These are phyloP conservation scores for Schizosaccharomyces japonicus DNA, from an alignment of 805 yeast genomes.

Conservation along the genomic window DNA sequence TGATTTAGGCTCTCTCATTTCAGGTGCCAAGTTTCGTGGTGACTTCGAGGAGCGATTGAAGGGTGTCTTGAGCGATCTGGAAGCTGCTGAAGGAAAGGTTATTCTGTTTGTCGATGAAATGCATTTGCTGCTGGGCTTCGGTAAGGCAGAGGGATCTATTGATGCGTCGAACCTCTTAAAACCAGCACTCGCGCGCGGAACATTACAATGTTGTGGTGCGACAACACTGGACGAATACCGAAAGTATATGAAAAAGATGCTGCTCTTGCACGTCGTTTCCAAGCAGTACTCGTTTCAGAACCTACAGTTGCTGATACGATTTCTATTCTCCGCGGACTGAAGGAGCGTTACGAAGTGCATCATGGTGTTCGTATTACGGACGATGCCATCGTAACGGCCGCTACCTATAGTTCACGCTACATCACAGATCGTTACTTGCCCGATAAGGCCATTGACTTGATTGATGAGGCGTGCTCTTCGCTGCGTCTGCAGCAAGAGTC, in stretches of 20 bases:
- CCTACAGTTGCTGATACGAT: conserved; percentile 82
- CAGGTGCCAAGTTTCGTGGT: conserved; percentile 90
- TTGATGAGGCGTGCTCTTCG: conserved; percentile 94
- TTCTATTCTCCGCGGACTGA: conserved; percentile 74
- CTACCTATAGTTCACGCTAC: conserved; percentile 68
- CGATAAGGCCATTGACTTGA: conserved; percentile 87
- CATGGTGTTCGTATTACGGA: conserved; percentile 92
- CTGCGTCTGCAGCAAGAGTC: conserved; percentile 86
- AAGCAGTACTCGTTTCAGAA: conserved; percentile 63
- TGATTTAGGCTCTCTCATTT: conserved; percentile 70
- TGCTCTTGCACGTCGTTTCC: conserved; percentile 82
- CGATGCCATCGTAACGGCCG: conserved; percentile 81
- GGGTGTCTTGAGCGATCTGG: conserved; percentile 58
- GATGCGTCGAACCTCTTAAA: conserved; percentile 85
- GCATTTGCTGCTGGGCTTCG: conserved; percentile 70
- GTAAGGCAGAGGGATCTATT: conserved; percentile 82
- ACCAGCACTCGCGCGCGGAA: conserved; percentile 84
- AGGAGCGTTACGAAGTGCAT: conserved; percentile 86
- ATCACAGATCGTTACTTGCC: conserved; percentile 80
- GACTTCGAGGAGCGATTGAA: conserved; percentile 85
- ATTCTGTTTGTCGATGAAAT: conserved; percentile 78
- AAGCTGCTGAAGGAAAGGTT: conserved; percentile 47
- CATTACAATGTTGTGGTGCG: conserved; percentile 83
- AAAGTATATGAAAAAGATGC: conserved; percentile 91
- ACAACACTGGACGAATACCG: conserved; percentile 84